Conservation (phyloP, 768 basidiomycete species). For the Tephrocybe rancida region DNA sequence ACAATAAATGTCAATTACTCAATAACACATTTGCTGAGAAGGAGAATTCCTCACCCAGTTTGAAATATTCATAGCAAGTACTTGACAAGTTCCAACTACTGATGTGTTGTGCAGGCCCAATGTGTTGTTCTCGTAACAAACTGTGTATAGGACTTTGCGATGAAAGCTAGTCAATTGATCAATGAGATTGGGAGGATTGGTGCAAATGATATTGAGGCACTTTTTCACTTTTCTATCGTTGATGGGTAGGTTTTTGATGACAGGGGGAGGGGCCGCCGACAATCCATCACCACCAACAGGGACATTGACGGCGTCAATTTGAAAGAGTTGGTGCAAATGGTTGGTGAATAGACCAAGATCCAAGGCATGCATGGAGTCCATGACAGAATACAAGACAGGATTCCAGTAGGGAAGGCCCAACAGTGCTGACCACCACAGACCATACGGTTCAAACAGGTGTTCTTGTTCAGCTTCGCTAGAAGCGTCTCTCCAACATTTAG, state of each 20-base stretch:
- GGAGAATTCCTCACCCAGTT: constrained; percentile 27
- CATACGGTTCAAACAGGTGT: constrained; percentile 19
- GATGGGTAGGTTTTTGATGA: too few species aligned
- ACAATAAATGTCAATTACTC: neutral
- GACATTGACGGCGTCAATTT: too few species aligned
- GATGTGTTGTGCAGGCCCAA: neutral
- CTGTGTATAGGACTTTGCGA: constrained; percentile 21
- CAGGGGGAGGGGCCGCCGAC: too few species aligned
- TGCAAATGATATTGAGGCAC: neutral
- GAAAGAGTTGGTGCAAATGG: constrained; percentile 29
- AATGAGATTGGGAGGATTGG: constrained; percentile 4
- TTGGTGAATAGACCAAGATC: constrained; percentile 33
- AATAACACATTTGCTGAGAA: too few species aligned
- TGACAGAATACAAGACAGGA: constrained; percentile 24
- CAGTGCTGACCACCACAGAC: constrained; percentile 32
- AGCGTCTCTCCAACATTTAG: constrained; percentile 24
- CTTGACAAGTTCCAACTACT: constrained; percentile 24
- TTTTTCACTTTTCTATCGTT: neutral
- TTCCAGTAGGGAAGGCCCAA: constrained; percentile 42
- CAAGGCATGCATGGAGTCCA: too few species aligned
- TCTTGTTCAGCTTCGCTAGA: constrained; percentile 13
- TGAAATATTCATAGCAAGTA: constrained; percentile 22
- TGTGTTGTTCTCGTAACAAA: constrained; percentile 22
- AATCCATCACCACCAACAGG: too few species aligned
- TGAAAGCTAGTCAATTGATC: too few species aligned